Conservation (phyloP, 2,329 filamentous ascomycete species). For the Fonsecaea erecta region DNA sequence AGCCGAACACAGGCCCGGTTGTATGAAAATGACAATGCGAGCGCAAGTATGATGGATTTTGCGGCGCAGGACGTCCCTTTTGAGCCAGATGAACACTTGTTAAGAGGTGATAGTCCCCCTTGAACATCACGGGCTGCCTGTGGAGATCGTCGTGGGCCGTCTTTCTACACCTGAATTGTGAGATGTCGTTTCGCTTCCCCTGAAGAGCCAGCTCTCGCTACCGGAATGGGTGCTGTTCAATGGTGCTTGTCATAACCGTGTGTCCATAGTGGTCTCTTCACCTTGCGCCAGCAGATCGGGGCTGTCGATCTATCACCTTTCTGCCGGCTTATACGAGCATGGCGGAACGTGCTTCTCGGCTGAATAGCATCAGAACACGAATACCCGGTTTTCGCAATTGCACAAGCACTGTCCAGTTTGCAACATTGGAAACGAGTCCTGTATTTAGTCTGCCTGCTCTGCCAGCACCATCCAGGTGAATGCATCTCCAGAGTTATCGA, state of each 20-base stretch:
- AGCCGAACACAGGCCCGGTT: slow-evolving; percentile 9
- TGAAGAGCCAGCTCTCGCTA: not conserved
- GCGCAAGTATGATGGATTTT: slow-evolving; percentile 11
- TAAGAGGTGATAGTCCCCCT: slow-evolving; percentile 7
- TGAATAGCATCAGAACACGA: not conserved
- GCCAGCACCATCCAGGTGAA: not conserved
- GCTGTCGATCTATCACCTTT: not conserved
- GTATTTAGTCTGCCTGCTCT: not conserved
- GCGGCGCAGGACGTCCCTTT: slow-evolving; percentile 2
- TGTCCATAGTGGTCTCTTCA: not conserved
- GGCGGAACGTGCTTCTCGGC: not conserved
- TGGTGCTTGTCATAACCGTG: not conserved
- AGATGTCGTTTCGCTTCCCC: not conserved
- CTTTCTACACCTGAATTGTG: not conserved
- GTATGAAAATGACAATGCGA: slow-evolving; percentile 17
- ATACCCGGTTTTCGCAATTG: not conserved
- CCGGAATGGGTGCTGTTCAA: too few relatives aligned
- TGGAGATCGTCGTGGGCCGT: not conserved
- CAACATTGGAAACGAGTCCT: not conserved
- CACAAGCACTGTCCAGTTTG: not conserved
- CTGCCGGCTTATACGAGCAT: not conserved
- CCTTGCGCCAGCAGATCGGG: not conserved
- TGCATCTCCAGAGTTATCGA: not conserved
- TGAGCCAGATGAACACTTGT: slow-evolving; percentile 15
- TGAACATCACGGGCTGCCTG: not conserved